Conservation (phyloP, 352 stramenopile species). For the Pythium sp. region DNA sequence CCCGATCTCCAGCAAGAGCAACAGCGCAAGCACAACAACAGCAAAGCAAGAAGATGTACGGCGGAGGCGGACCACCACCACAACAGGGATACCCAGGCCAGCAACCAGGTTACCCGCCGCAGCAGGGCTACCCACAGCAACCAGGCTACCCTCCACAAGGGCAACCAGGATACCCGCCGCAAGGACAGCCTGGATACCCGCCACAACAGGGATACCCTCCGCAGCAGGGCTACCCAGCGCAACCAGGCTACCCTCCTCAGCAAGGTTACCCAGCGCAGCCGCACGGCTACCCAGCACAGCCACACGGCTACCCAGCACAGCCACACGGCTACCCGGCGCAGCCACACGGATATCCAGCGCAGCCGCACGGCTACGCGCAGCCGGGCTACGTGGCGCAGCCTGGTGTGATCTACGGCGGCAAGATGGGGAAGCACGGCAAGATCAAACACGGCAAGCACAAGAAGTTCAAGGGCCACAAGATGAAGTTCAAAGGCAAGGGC, state of each 20-base stretch:
- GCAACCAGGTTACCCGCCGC: slow-evolving; percentile 20
- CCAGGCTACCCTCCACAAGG: slow-evolving; percentile 14
- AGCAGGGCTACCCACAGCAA: slow-evolving; percentile 17
- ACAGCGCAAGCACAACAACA: background rate
- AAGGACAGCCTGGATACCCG: slow-evolving; percentile 16
- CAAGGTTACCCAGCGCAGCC: slow-evolving; percentile 7
- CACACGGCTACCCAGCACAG: background rate
- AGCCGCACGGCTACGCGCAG: slow-evolving; percentile 17
- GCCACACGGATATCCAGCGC: background rate
- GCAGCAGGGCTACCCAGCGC: slow-evolving; percentile 2
- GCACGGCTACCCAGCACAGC: background rate
- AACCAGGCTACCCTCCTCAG: slow-evolving; percentile 14
- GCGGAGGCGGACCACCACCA: slow-evolving; percentile 8
- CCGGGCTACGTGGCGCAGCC: slow-evolving; percentile 61
- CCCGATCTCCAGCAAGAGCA: background rate
- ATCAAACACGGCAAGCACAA: slow-evolving; percentile 56
- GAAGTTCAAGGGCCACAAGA: slow-evolving; percentile 32
- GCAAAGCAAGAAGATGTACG: slow-evolving; percentile 12
- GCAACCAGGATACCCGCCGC: slow-evolving; percentile 3
- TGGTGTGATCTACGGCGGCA: slow-evolving; percentile 49
- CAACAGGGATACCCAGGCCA: slow-evolving; percentile 9
- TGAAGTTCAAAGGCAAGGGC: slow-evolving; percentile 4
- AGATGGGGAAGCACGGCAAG: slow-evolving; percentile 30
- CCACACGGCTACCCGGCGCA: background rate
- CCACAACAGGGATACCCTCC: slow-evolving; percentile 18